Conservation (phyloP, 2,329 filamentous ascomycete species). For the Penicillium olsonii region DNA sequence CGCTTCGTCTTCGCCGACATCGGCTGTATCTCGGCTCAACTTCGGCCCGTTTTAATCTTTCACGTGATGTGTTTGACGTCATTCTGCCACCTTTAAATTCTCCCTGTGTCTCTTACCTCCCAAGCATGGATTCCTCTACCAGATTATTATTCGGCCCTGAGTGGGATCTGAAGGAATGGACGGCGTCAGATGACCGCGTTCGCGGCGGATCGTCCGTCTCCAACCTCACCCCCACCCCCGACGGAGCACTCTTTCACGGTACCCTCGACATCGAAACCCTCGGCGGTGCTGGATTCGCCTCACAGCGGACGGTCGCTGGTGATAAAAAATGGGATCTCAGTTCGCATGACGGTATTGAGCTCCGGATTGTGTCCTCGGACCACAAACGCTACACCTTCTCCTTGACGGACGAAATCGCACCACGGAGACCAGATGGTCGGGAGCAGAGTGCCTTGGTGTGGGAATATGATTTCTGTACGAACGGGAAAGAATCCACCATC, state of each 20-base stretch:
- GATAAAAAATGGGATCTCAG: constrained; percentile 64
- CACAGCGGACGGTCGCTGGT: constrained; percentile 66
- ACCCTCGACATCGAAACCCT: constrained; percentile 72
- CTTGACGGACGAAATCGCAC: constrained; percentile 69
- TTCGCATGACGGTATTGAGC: constrained; percentile 60
- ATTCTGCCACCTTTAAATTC: neutral
- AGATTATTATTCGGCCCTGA: constrained; percentile 1
- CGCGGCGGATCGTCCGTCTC: constrained; percentile 69
- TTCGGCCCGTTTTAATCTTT: too few species aligned
- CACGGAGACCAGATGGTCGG: constrained; percentile 59
- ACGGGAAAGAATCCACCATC: constrained; percentile 41
- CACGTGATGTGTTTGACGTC: too few species aligned
- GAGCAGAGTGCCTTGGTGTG: constrained; percentile 71
- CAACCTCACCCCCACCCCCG: constrained; percentile 42
- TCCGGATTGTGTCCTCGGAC: constrained; percentile 56
- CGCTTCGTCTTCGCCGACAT: too few species aligned
- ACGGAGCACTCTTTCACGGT: constrained; percentile 62
- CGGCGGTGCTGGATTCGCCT: constrained; percentile 80
- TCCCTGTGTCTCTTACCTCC: neutral
- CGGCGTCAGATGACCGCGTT: constrained; percentile 72
- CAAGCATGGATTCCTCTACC: constrained; percentile 1
- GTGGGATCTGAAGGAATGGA: constrained; percentile 56
- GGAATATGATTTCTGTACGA: constrained; percentile 66
- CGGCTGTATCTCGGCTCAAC: too few species aligned
- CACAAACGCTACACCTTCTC: constrained; percentile 72